Conservation (phyloP, 169 alveolate genomes). For the Plasmodium billcollinsi region DNA sequence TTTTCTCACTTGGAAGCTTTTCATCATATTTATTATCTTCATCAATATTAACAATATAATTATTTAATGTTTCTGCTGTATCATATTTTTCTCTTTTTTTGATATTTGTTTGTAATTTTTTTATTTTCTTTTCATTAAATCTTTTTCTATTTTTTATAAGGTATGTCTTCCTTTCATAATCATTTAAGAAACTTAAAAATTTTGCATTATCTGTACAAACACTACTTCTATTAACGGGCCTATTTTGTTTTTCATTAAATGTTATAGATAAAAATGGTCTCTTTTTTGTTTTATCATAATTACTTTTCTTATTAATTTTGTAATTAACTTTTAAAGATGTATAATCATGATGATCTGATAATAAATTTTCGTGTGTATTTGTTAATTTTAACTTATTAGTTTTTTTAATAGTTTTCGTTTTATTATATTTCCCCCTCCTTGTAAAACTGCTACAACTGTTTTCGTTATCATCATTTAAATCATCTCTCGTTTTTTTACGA, state of each 20-base stretch:
- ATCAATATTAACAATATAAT: conserved; percentile 39
- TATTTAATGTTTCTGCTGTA: conserved; percentile 28
- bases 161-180: conserved; percentile 26
- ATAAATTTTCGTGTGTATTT: conserved; percentile 35
- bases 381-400: conserved; percentile 41
- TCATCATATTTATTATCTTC: conserved; percentile 42
- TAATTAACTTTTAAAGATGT: conserved; percentile 62
- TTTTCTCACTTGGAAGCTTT: conserved; percentile 20
- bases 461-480: conserved; percentile 8
- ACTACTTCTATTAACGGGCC: conserved; percentile 38
- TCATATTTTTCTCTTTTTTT: conserved; percentile 43
- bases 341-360: conserved; percentile 46
- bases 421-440: conserved; percentile 6
- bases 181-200: conserved; percentile 50
- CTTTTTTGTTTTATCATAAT: conserved; percentile 56
- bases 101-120: conserved; percentile 15
- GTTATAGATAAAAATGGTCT: conserved; percentile 13
- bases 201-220: conserved; percentile 70
- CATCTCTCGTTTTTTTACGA: background rate
- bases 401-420: conserved; percentile 11
- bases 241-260: conserved; percentile 30
- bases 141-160: conserved; percentile 53
- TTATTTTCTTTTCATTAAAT: conserved; percentile 6
- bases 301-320: conserved; percentile 70
- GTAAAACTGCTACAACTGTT: background rate